Evolutionary conservation across 1,284 basidiomycete genomes (phyloP).

Genomic region (Heterobasidion parviporum): DNA sequence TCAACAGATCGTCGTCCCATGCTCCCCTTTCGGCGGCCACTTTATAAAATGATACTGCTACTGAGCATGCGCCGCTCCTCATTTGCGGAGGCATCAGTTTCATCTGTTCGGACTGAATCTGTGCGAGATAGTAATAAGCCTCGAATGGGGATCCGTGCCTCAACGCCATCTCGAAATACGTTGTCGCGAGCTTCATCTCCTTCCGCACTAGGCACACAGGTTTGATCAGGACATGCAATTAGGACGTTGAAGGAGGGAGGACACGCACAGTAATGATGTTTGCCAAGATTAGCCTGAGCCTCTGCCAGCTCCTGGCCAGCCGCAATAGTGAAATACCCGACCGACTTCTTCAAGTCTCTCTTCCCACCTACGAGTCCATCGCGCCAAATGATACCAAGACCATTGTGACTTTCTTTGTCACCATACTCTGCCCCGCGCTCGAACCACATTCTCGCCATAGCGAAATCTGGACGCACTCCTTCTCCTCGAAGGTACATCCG

Average conservation of each 20-base stretch:
- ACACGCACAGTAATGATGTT: slow-evolving; percentile 67
- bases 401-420: slow-evolving; percentile 85
- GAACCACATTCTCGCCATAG: slow-evolving; percentile 89
- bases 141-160: slow-evolving; percentile 86
- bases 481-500: slow-evolving; percentile 94
- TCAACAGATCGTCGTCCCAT: slow-evolving; percentile 82
- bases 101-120: slow-evolving; percentile 62
- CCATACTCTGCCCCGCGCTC: slow-evolving; percentile 77
- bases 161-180: slow-evolving; percentile 77
- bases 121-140: slow-evolving; percentile 85
- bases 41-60: slow-evolving; percentile 87
- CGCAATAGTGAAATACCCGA: slow-evolving; percentile 69
- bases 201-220: slow-evolving; percentile 40
- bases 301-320: slow-evolving; percentile 84
- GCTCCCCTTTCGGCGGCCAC: slow-evolving; percentile 80
- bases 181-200: slow-evolving; percentile 54
- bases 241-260: not conserved
- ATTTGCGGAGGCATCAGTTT: slow-evolving; percentile 35
- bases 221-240: not conserved
- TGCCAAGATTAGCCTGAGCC: slow-evolving; percentile 86
- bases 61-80: slow-evolving; percentile 64
- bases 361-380: slow-evolving; percentile 72
- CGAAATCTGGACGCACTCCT: slow-evolving; percentile 74
- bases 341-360: slow-evolving; percentile 65
- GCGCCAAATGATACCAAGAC: slow-evolving; percentile 85